Conservation (phyloP, 106 monocot species). For the Allium cepa region DNA sequence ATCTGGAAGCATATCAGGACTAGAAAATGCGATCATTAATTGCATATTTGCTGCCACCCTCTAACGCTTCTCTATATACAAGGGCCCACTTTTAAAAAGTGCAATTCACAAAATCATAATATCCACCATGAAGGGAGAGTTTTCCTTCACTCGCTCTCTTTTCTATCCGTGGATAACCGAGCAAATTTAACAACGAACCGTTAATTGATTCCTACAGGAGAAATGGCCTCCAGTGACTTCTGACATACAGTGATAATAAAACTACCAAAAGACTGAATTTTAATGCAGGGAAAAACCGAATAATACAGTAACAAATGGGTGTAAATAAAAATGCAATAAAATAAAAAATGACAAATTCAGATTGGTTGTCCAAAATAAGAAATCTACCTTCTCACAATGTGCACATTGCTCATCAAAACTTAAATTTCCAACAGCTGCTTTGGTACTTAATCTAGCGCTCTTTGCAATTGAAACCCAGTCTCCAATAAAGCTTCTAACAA, state of each 20-base stretch:
- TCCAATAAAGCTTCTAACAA: slow-evolving; percentile 58
- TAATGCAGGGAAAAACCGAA: neutral
- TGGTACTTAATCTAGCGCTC: slow-evolving; percentile 74
- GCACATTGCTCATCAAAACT: slow-evolving; percentile 78
- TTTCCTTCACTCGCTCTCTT: slow-evolving; percentile 58
- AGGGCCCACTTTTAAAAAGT: slow-evolving; percentile 93
- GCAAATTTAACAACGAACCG: slow-evolving; percentile 76
- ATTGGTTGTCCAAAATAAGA: neutral
- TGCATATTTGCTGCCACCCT: slow-evolving; percentile 66
- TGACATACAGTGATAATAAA: neutral
- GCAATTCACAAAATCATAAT: slow-evolving; percentile 86
- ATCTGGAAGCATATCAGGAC: slow-evolving; percentile 24
- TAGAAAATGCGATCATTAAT: slow-evolving; percentile 47
- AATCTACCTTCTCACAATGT: slow-evolving; percentile 78
- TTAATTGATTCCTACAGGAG: slow-evolving; percentile 77
- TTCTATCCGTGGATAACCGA: slow-evolving; percentile 93
- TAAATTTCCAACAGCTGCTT: slow-evolving; percentile 76
- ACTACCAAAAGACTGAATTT: neutral
- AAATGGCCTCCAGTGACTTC: neutral
- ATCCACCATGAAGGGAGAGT: slow-evolving; percentile 82
- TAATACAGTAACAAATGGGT: no score
- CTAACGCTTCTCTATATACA: slow-evolving; percentile 43
- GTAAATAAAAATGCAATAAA: neutral
- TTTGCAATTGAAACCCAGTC: slow-evolving; percentile 87
- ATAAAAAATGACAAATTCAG: neutral